Conservation (phyloP, 768 basidiomycete species). For the Calocybe gangraenosa region DNA sequence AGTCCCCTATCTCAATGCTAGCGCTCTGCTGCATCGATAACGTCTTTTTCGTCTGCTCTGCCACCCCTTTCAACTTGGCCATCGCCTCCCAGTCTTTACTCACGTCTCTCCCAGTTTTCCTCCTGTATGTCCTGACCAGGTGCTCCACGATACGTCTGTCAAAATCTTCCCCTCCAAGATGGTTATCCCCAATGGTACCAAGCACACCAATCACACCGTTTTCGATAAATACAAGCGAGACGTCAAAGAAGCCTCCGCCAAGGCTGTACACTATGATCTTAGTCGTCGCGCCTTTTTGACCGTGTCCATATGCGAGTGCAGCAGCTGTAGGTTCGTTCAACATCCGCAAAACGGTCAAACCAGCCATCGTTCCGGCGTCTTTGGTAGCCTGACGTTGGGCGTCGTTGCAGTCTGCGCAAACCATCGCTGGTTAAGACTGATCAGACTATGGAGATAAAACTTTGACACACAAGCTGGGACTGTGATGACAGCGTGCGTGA, state of each 20-base stretch:
- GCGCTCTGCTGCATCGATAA: neutral
- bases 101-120: neutral
- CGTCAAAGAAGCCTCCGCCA: neutral
- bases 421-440: too few relatives aligned
- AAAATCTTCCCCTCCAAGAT: neutral
- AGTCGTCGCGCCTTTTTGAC: too few relatives aligned
- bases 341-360: too few relatives aligned
- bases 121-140: neutral
- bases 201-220: neutral
- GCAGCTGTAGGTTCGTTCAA: too few relatives aligned
- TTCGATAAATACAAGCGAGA: neutral
- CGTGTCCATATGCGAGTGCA: too few relatives aligned
- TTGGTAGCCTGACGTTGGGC: too few relatives aligned
- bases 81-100: neutral
- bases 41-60: neutral
- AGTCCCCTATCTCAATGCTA: neutral
- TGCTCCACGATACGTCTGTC: neutral
- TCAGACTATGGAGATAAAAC: too few relatives aligned
- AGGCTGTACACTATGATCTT: too few relatives aligned
- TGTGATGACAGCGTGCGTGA: conserved; percentile 56
- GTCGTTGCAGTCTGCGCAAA: too few relatives aligned
- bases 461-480: conserved; percentile 50
- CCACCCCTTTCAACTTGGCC: neutral
- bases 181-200: neutral
- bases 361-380: too few relatives aligned